Evolutionary conservation across 2,329 filamentous ascomycete genomes (phyloP).

Genomic region (Xylariaceae sp.): DNA sequence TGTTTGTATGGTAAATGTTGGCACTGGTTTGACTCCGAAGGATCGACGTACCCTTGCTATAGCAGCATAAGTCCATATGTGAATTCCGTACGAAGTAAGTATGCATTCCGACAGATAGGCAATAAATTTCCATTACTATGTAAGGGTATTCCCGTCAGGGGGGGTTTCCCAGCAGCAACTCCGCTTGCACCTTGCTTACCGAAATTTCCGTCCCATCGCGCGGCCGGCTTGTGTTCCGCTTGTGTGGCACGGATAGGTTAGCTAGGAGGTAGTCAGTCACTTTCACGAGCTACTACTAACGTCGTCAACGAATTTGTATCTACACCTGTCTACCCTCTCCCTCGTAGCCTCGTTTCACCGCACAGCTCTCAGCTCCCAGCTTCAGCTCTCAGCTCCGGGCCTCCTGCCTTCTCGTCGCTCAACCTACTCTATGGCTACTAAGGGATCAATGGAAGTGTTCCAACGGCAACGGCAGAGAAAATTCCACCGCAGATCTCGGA

Average conservation of each 20-base stretch:
- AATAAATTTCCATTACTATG: background rate
- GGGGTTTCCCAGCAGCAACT: background rate
- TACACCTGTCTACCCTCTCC: background rate
- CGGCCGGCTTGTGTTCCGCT: background rate
- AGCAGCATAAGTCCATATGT: background rate
- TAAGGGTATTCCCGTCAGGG: background rate
- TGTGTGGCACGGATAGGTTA: background rate
- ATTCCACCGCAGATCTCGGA: conserved; percentile 32
- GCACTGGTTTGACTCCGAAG: background rate
- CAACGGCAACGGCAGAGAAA: conserved; percentile 32
- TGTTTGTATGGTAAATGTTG: background rate
- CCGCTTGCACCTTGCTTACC: background rate
- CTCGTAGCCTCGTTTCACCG: background rate
- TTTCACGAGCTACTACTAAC: background rate
- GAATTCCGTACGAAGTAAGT: background rate
- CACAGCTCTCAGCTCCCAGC: background rate
- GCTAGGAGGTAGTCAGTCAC: too few species aligned
- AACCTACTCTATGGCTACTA: conserved; percentile 11
- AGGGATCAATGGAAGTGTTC: conserved; percentile 20
- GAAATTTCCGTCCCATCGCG: background rate
- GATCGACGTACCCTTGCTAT: background rate
- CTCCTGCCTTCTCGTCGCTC: background rate
- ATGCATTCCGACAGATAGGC: background rate
- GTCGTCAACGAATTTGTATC: background rate
- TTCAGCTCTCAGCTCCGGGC: background rate